phyloP scores from a whole-genome alignment of 169 alveolate genomes.

The Plasmodium relictum region DNA sequence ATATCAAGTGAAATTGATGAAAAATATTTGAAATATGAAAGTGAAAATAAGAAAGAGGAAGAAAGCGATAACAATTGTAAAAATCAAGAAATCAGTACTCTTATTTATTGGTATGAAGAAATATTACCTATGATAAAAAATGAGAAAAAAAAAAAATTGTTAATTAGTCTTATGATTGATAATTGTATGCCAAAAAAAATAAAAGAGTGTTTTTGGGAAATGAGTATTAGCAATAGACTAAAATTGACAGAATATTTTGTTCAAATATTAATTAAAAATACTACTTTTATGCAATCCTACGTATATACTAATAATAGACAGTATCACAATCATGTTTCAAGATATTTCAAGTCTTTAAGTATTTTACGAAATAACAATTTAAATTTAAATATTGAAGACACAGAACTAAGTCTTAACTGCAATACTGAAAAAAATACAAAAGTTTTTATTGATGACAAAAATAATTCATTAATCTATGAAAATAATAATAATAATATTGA shows the following conservation, averaged over 20 bases:
- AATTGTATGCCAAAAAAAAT: constrained; percentile 51
- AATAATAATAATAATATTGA: neutral
- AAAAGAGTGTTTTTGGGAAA: constrained; percentile 70
- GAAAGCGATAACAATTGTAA: neutral
- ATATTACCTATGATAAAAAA: constrained; percentile 60
- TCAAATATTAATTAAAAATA: constrained; percentile 56
- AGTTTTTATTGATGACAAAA: neutral
- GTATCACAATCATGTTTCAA: constrained; percentile 43
- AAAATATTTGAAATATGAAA: neutral
- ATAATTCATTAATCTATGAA: neutral
- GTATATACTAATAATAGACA: constrained; percentile 58
- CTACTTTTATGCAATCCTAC: constrained; percentile 65
- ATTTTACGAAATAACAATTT: constrained; percentile 5
- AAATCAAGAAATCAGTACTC: constrained; percentile 33
- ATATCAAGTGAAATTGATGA: neutral
- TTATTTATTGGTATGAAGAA: constrained; percentile 71
- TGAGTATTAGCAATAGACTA: constrained; percentile 47
- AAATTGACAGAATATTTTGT: constrained; percentile 65
- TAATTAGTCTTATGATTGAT: constrained; percentile 22
- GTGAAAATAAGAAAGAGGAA: neutral
- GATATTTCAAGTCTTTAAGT: constrained; percentile 47
- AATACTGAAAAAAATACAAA: neutral
- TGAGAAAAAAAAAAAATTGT: constrained; percentile 53
- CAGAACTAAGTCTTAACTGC: neutral
- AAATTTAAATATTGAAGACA: neutral